A percentile compares a stretch with the other conserved stretches of the same genome.
Conservation (phyloP, 768 basidiomycete species). For the Tulasnella sp. region DNA sequence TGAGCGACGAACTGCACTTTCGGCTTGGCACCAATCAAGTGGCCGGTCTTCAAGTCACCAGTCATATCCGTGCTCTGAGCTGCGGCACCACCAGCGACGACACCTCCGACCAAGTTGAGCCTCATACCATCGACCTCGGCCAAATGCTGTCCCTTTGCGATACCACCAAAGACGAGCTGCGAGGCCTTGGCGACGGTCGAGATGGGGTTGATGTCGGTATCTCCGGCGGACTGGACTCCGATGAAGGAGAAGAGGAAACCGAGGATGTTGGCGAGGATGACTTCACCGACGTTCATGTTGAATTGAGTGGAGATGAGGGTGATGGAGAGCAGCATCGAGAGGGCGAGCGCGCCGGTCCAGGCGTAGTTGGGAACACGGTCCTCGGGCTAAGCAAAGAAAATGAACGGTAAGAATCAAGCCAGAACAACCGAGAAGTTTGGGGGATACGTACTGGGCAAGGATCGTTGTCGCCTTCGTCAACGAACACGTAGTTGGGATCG, state of each 20-base stretch:
- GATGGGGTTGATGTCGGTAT: conserved; percentile 61
- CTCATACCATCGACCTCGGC: conserved; percentile 41
- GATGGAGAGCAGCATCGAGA: conserved; percentile 48
- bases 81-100: conserved; percentile 54
- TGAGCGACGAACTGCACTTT: conserved; percentile 56
- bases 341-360: conserved; percentile 53
- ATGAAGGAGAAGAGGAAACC: conserved; percentile 67
- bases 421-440: neutral
- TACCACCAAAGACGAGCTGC: conserved; percentile 63
- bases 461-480: conserved; percentile 48
- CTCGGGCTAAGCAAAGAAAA: conserved; percentile 33
- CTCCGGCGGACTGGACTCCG: conserved; percentile 57
- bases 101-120: conserved; percentile 53
- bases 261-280: conserved; percentile 54
- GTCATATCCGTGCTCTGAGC: conserved; percentile 63
- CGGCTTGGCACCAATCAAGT: conserved; percentile 62
- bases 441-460: conserved; percentile 43
- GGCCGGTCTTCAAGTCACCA: conserved; percentile 66
- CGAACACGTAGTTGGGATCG: conserved; percentile 31
- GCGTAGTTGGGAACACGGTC: conserved; percentile 56
- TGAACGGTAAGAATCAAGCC: neutral
- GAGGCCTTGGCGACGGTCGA: conserved; percentile 59
- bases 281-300: conserved; percentile 43
- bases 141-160: conserved; percentile 49
- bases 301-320: conserved; percentile 28